A percentile compares a stretch with the other conserved stretches of the same genome.
These are phyloP conservation scores for Sphenostylis stenocarpa DNA, from an alignment of 306 rosid species.

Conservation along the genomic window DNA sequence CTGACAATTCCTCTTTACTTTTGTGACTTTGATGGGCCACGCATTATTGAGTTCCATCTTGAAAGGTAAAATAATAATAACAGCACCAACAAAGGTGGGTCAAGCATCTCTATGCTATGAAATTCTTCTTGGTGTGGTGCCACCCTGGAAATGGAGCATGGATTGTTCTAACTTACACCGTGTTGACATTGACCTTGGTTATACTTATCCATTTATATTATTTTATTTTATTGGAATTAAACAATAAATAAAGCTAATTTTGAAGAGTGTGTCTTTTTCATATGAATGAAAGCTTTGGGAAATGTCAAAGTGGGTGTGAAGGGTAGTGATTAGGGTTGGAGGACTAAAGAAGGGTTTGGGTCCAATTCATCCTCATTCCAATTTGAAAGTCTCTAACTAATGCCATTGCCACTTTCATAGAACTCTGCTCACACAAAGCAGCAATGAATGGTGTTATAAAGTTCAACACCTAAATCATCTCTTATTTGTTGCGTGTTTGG, in stretches of 20 bases:
- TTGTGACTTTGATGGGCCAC: constrained; percentile 36
- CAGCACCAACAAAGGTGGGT: not conserved
- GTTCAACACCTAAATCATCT: not conserved
- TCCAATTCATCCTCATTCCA: not conserved
- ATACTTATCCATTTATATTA: not conserved
- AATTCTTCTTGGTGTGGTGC: not conserved
- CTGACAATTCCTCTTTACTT: constrained; percentile 39
- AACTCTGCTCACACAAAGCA: not conserved
- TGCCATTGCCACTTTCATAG: not conserved
- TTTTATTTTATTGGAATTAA: no score
- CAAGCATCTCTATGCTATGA: constrained; percentile 33
- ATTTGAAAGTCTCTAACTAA: not conserved
- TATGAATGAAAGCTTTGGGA: no score
- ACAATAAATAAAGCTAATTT: no score
- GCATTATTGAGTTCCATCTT: constrained; percentile 24
- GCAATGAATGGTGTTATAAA: not conserved
- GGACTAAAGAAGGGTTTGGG: not conserved
- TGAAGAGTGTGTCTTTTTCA: no score
- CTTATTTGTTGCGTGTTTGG: constrained; percentile 3
- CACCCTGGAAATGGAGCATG: not conserved
- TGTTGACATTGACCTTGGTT: not conserved
- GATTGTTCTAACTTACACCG: not conserved
- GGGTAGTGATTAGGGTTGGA: not conserved
- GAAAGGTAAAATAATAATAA: constrained; percentile 12
- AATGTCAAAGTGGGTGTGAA: not conserved